Base-by-base conservation (phyloP, 176 grass and related monocot genomes). In the Oryza punctata region DNA sequence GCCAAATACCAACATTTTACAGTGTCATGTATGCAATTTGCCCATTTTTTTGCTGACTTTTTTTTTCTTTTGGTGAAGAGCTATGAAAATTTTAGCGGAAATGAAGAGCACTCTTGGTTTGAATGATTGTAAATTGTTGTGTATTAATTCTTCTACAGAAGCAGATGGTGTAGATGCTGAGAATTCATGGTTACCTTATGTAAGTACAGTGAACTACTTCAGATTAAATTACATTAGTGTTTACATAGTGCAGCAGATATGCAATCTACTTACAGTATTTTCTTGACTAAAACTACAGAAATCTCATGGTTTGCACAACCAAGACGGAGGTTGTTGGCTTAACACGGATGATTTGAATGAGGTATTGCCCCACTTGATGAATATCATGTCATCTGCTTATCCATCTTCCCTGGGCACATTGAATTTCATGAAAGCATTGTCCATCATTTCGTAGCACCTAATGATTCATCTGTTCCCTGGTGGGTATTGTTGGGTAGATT, bases 141-240 rank as follows among this genome's bases (percentile, higher is more conserved):
- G 91, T 72, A 94, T 99, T 76, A 99, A 99, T 89, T 96, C 96
- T 63, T 94, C 88, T 81, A 61, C 67, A 72, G 79, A 84, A 81
- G 80, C 41, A 49, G 85, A 82, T 88, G 77, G 68, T 78, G 79
- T 24, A 80, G 82, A 73, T 52, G 86, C 87, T 76, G 91, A 92
- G n/a, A 80, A 86, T 95, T 85, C 86, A 60, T 96, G 87, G 93
- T 70, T 92, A 87, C 93, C 91, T 89, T 99, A 99, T 96, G 96
- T 99, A 89, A 94, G 93, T 64, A 79, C 69, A 75, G 77, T 72
- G 41, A 41, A 45, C 85, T 70, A 64, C 50, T 79, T 89, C 19
- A 71, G 63, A 65, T 69, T 72, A 43, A 63, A 65, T 79, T 76
- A 4, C 45, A 60, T 66, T 83, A 10, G 61, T 1, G 11, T 50